Evolutionary conservation across 257 asterid genomes (phyloP).

Genomic region (Ballota nigra): DNA sequence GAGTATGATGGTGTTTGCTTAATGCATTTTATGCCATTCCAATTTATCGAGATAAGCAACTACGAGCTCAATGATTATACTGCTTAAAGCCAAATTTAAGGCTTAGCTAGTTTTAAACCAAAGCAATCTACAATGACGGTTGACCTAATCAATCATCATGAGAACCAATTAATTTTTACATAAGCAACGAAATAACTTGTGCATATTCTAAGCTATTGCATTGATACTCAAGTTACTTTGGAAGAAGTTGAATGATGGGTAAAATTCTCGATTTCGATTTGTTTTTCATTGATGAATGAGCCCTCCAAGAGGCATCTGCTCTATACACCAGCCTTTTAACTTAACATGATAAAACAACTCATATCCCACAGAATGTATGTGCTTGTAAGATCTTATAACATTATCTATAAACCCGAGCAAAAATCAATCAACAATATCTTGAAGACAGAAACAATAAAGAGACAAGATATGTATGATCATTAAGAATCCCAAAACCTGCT

Average conservation of each 20-base stretch:
- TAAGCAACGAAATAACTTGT: background rate
- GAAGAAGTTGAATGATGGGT: background rate
- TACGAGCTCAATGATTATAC: background rate
- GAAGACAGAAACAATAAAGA: background rate
- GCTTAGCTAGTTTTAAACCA: background rate
- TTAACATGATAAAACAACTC: background rate
- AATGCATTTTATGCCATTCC: background rate
- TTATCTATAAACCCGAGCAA: background rate
- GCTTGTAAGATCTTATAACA: background rate
- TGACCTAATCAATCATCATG: background rate
- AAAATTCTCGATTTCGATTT: background rate
- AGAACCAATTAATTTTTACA: background rate
- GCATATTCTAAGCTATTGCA: background rate
- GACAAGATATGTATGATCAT: background rate
- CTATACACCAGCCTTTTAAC: background rate
- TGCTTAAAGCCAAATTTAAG: background rate
- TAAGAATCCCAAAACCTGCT: background rate
- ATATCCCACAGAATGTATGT: background rate
- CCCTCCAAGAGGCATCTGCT: background rate
- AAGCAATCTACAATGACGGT: slow-evolving; percentile 9
- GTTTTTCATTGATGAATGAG: background rate
- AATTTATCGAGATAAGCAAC: background rate
- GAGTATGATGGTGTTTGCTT: background rate
- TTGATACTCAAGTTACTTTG: background rate
- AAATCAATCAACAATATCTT: slow-evolving; percentile 9